Conservation (phyloP, 2,329 filamentous ascomycete genomes). For the Exophiala sp. region DNA sequence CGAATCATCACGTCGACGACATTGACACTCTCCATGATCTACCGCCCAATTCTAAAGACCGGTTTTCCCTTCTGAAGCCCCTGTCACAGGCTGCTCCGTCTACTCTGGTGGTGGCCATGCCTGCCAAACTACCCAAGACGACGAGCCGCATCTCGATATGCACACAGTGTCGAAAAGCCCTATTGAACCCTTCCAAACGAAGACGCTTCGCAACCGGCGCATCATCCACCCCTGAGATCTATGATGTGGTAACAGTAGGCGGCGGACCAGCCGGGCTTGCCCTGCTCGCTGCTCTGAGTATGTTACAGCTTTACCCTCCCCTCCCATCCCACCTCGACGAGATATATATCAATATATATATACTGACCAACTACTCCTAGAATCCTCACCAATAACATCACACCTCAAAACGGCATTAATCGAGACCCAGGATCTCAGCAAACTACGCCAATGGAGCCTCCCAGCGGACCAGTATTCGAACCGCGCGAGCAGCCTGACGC, state of each 20-base stretch:
- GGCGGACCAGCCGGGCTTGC: constrained; percentile 86
- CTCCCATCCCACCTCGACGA: too few species aligned
- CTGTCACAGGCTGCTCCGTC: too few species aligned
- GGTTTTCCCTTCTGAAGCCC: too few species aligned
- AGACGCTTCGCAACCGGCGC: constrained; percentile 15
- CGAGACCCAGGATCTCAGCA: constrained; percentile 78
- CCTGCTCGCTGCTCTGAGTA: constrained; percentile 70
- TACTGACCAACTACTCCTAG: constrained; percentile 41
- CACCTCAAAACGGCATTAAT: constrained; percentile 79
- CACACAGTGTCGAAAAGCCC: constrained; percentile 13
- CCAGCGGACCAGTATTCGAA: constrained; percentile 73
- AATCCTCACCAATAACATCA: constrained; percentile 67
- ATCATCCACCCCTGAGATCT: constrained; percentile 59
- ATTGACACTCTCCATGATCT: too few species aligned
- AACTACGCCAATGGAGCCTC: constrained; percentile 60
- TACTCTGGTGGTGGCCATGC: constrained; percentile 7
- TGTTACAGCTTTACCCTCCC: constrained; percentile 27
- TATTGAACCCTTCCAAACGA: constrained; percentile 6
- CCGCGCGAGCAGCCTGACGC: constrained; percentile 90
- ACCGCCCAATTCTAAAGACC: background rate
- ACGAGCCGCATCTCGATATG: constrained; percentile 9
- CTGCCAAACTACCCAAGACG: constrained; percentile 4
- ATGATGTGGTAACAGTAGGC: constrained; percentile 87
- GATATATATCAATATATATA: too few species aligned
- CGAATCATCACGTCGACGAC: too few species aligned